A percentile compares a stretch with the other conserved stretches of the same genome.
Conservation (phyloP, 352 stramenopile genomes). For the Phytophthora melonis region DNA sequence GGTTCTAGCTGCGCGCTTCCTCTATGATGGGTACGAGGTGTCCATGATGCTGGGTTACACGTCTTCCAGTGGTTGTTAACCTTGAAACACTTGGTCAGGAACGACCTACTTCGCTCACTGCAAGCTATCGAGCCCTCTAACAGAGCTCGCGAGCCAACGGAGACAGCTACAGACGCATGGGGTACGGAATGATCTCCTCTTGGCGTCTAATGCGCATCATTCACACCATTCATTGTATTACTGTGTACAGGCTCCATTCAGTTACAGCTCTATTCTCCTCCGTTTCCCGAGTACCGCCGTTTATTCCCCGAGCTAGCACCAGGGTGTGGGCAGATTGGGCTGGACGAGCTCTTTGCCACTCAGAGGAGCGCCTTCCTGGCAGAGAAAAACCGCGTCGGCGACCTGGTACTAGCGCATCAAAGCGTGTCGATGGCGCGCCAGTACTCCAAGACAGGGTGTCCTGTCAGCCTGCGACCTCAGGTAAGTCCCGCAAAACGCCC, state of each 20-base stretch:
- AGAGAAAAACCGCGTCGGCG: constrained; percentile 75
- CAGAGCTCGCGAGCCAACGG: constrained; percentile 26
- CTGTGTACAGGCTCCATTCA: constrained; percentile 65
- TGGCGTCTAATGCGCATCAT: neutral
- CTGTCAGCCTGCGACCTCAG: constrained; percentile 58
- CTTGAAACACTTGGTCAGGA: constrained; percentile 31
- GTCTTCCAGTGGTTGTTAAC: too few species aligned
- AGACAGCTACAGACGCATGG: constrained; percentile 37
- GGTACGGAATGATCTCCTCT: constrained; percentile 19
- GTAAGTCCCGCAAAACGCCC: constrained; percentile 27
- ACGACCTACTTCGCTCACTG: constrained; percentile 67
- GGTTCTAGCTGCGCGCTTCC: constrained; percentile 46
- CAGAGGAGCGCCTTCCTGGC: constrained; percentile 63
- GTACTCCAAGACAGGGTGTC: constrained; percentile 82
- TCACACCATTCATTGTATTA: constrained; percentile 1
- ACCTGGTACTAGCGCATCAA: constrained; percentile 67
- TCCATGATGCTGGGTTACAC: too few species aligned
- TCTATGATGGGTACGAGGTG: constrained; percentile 69
- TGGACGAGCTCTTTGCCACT: constrained; percentile 69
- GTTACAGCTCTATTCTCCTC: constrained; percentile 56
- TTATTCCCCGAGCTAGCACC: constrained; percentile 66
- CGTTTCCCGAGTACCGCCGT: constrained; percentile 52
- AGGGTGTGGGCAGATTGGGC: constrained; percentile 59
- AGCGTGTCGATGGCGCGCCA: constrained; percentile 79
- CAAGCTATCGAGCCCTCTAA: constrained; percentile 72